Base-by-base conservation (phyloP, 1,139 yeast species). In the Hansenula anomala region DNA sequence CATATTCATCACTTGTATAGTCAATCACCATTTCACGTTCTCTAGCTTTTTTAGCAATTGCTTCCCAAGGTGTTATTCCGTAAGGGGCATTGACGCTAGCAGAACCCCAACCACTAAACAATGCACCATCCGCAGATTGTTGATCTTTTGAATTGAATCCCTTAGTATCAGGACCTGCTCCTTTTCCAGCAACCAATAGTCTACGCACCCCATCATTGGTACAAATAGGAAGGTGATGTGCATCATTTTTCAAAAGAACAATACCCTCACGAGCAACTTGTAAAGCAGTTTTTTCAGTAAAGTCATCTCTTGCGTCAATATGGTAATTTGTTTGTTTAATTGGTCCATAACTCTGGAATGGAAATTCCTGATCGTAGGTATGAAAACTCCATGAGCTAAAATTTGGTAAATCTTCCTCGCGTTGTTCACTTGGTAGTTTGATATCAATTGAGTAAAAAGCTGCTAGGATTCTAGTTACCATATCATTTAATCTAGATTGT, bases 331-430 rank as follows among this genome's bases (percentile, higher is more conserved):
- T 71, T 48, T 69, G 75, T 20, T 66, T 64, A 18, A 71, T 68
- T 10, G 80, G 77, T 1, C 82, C 81, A 45, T 58, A 69, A 39
- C 71, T 71, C 47, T 75, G 76, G 50, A 67, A 69, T 14, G 78
- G 77, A 48, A 62, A 73, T 42, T 71, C 64, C 42, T 71, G 77
- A 17, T 76, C 80, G 49, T 64, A 69, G 2, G 80, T 74, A 47
- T 74, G 75, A 41, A 61, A 59, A 4, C 82, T 74, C 81, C 81
- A 76, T 1, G 82, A 74, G 43, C 73, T 69, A 55, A 78, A 78
- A 52, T 75, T 78, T 24, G 84, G 82, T 1, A 58, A 47, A 31
- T 66, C 71, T n/a, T 66, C 67, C 14, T 44, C 51, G 5, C 40
- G 41, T 28, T 41, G 48, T n/a, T 45, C 45, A 39, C 47, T 49